These are phyloP conservation scores for Plantago coronopus DNA, from an alignment of 305 asterid genomes.

Conservation along the genomic window DNA sequence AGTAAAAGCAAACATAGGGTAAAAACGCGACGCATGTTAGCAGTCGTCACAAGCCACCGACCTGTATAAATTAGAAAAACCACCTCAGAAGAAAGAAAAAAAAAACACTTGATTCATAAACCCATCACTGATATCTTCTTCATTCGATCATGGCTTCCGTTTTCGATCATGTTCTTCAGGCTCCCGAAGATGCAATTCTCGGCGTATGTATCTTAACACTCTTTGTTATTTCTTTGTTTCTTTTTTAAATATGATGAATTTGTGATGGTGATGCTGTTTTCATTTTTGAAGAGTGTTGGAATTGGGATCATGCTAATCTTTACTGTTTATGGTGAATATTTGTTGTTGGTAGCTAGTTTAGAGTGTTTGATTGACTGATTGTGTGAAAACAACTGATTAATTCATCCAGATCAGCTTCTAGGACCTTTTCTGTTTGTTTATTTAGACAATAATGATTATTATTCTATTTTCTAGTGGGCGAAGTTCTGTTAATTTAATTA, in stretches of 20 bases:
- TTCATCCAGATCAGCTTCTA: not conserved
- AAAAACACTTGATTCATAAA: not conserved
- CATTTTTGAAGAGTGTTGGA: not conserved
- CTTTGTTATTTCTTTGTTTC: not conserved
- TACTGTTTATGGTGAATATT: not conserved
- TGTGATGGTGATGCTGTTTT: not conserved
- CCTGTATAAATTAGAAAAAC: not conserved
- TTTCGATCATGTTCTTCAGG: slow-evolving; percentile 54
- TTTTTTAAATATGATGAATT: not conserved
- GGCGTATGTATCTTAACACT: slow-evolving; percentile 38
- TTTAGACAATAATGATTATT: no score
- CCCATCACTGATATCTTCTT: no score
- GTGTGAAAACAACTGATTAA: not conserved
- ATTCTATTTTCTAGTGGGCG: no score
- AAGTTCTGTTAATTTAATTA: no score
- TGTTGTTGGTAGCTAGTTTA: no score
- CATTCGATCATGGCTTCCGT: slow-evolving; percentile 32
- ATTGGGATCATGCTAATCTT: not conserved
- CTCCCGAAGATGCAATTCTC: slow-evolving; percentile 78
- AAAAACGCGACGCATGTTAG: not conserved
- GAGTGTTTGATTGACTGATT: not conserved
- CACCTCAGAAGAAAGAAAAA: not conserved
- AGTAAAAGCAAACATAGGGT: not conserved
- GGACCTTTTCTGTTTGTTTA: no score
- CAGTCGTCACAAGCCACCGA: not conserved